Evolutionary conservation across 331 rosid species (phyloP), one percentile per base, ranked within the genome.

Genomic region (Cucumis variabilis): DNA sequence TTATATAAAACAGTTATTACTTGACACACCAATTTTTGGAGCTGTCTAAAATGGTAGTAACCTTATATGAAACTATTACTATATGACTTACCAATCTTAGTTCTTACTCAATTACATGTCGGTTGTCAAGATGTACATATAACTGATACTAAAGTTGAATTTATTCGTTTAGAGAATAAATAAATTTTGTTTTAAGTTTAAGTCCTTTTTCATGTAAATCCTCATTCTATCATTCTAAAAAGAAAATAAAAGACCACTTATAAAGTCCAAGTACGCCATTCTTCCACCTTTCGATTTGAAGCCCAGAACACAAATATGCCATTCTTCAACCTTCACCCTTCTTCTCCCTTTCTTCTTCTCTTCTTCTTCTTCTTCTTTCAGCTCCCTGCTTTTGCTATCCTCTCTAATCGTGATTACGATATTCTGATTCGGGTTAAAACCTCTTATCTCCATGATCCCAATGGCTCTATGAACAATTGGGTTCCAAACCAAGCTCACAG

Each of bases 381-480:
- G 24, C 12, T 76, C 71, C 70, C 88, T 48, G 50, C 76, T 9
- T 69, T 46, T 20, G 86, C n/a, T 37, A 55, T 82, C 11, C 87
- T 91, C 66, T 90, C 89, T 0, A 13, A 83, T 16, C 87, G 88
- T 55, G 94, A 95, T 79, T 30, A 84, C n/a, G 91, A 90, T 71
- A 91, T 93, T 89, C 85, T 97, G 46, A 87, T 93, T 8, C 90
- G 88, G 50, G 96, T 95, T 37, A 95, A 95, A 89, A 89, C 4
- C 88, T 88, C 33, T 90, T 8, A 44, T 7, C 48, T 97, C 14
- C 75, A 90, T 27, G 98, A 95, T 71, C 90, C 94, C 12, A 86
- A 91, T 66, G 90, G 89, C 12, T 86, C 58, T 71, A 97, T 95
- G 58, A 48, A 87, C 11, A 76, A 89, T 25, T 97, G 98, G 98